Base-by-base conservation (phyloP, 345 rosid genomes). In the Psidium guajava region DNA sequence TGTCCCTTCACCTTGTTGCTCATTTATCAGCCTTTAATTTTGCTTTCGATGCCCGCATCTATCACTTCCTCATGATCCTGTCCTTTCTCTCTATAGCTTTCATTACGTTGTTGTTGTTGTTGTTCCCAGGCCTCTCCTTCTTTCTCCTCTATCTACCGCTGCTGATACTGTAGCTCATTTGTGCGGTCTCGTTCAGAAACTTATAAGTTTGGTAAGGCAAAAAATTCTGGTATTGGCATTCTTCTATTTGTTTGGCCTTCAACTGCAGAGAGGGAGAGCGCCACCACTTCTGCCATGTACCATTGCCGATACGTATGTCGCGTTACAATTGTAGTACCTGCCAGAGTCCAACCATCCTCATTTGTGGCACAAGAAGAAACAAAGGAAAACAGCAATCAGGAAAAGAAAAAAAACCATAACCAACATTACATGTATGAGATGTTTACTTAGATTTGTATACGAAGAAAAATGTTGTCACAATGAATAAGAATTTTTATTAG, bases 251-350 rank as follows among this genome's bases (percentile, higher is more conserved):
- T 4, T 24, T 1, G 0, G 2, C 14, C 3, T 4, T 58, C 0
- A 0, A n/a, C 1, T n/a, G 8, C 8, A 0, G 0, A 7, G 32
- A n/a, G 32, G 69, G 5, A n/a, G 69, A 58, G 18, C 16, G 2
- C 32, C 32, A 2, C 69, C 16, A 0, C 28, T 25, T 58, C 28
- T n/a, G 1, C 69, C 69, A 12, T 6, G 2, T n/a, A n/a, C 15
- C 3, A 0, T 12, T 58, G 69, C 6, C 0, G 0, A 58, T 58
- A n/a, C 28, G 7, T 1, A n/a, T n/a, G 5, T 58, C 15, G 6
- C 12, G 32, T 57, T 5, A 2, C 15, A 57, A 57, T 25, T 25
- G 7, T 58, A n/a, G 15, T 11, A 58, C 32, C 16, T 12, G 15
- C 18, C 32, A 58, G 1, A 56, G 27, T 56, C 3, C 27, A 56